These are phyloP conservation scores for Tetrastigma voinierianum DNA, from an alignment of 164 flowering plant genomes.

Conservation along the genomic window DNA sequence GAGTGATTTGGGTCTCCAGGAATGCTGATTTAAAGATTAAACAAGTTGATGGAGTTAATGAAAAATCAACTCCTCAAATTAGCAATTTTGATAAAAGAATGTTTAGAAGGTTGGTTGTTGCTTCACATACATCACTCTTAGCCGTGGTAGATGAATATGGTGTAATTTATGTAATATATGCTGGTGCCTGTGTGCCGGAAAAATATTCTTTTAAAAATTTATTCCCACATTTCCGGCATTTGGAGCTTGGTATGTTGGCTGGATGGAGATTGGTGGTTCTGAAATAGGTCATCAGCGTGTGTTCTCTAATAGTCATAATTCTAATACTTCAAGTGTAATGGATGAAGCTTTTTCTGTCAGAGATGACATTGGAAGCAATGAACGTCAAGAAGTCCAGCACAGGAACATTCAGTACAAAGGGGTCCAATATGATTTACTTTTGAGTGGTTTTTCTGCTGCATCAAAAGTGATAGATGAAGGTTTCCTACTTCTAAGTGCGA, in stretches of 20 bases:
- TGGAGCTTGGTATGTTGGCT: constrained; percentile 46
- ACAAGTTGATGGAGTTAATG: constrained; percentile 14
- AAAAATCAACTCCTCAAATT: constrained; percentile 3
- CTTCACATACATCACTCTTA: constrained; percentile 60
- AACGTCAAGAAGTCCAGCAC: constrained; percentile 12
- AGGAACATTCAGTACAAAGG: constrained; percentile 14
- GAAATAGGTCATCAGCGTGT: constrained; percentile 57
- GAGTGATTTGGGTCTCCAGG: constrained; percentile 10
- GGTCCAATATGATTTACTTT: constrained; percentile 17
- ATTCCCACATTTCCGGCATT: constrained; percentile 39
- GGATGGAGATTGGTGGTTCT: constrained; percentile 74
- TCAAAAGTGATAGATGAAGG: constrained; percentile 21
- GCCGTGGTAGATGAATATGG: constrained; percentile 79
- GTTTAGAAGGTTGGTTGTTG: constrained; percentile 61
- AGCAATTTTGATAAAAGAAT: constrained; percentile 26
- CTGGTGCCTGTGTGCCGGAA: constrained; percentile 37
- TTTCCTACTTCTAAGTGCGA: constrained; percentile 11
- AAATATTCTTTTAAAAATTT: constrained; percentile 30
- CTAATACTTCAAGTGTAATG: constrained; percentile 8
- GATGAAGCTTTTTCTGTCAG: constrained; percentile 8
- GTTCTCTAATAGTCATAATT: constrained; percentile 17
- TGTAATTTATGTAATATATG: constrained; percentile 53
- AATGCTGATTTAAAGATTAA: constrained; percentile 16
- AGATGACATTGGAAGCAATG: constrained; percentile 11
- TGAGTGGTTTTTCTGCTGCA: constrained; percentile 40